These are phyloP conservation scores for Tuber umbilicatum DNA, from an alignment of 495 filamentous ascomycete genomes.

Conservation along the genomic window DNA sequence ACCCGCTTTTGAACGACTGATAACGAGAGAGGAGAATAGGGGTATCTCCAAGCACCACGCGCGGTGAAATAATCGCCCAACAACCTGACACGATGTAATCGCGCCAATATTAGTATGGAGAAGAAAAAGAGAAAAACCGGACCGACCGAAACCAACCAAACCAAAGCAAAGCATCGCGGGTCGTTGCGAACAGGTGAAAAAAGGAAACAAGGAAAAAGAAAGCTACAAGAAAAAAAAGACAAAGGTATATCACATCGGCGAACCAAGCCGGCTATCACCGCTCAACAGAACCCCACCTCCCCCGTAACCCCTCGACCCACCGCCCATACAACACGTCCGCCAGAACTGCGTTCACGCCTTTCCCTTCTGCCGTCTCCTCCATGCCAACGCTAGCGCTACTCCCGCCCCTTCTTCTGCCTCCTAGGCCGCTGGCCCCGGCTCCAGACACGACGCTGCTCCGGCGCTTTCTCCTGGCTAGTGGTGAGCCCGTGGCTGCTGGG, in stretches of 20 bases:
- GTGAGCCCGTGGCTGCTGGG: constrained; percentile 25
- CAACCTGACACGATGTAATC: constrained; percentile 2
- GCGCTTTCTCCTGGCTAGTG: constrained; percentile 21
- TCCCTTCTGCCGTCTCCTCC: constrained; percentile 62
- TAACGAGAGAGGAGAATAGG: neutral
- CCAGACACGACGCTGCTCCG: constrained; percentile 2
- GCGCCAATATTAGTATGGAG: constrained; percentile 18
- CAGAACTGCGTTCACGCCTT: constrained; percentile 43
- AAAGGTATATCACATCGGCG: constrained; percentile 11
- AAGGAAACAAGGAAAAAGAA: constrained; percentile 9
- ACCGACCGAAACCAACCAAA: neutral
- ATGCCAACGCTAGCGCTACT: constrained; percentile 58
- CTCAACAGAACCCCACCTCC: constrained; percentile 55
- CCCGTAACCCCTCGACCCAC: constrained; percentile 78
- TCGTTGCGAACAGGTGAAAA: constrained; percentile 4
- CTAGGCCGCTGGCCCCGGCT: constrained; percentile 29
- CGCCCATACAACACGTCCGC: constrained; percentile 83
- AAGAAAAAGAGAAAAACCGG: constrained; percentile 10
- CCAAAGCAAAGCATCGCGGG: constrained; percentile 8
- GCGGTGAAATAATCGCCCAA: neutral
- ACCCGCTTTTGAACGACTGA: neutral
- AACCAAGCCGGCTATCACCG: constrained; percentile 18
- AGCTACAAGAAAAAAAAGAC: constrained; percentile 11
- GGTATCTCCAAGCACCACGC: constrained; percentile 8
- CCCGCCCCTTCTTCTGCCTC: constrained; percentile 48